Conservation (phyloP, 805 yeast genomes). For the Yarrowia sp. region DNA sequence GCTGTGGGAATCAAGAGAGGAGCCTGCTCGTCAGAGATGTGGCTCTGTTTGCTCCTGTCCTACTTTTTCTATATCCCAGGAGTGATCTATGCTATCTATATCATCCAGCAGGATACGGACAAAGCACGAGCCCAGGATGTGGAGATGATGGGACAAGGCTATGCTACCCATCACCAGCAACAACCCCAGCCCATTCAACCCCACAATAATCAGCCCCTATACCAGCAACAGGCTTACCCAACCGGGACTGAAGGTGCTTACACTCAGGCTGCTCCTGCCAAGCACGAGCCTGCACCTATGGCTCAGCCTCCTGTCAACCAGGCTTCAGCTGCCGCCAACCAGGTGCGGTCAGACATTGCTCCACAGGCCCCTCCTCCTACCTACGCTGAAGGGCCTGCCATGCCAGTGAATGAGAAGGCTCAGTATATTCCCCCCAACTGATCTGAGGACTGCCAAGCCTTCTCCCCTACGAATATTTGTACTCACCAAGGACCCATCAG, state of each 20-base stretch:
- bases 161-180: background rate
- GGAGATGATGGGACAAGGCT: background rate
- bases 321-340: background rate
- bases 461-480: too few relatives aligned
- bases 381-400: background rate
- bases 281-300: conserved; percentile 5
- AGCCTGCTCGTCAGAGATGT: background rate
- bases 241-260: background rate
- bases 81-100: background rate
- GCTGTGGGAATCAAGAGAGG: background rate
- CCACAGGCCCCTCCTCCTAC: conserved; percentile 10
- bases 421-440: background rate
- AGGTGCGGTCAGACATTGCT: background rate
- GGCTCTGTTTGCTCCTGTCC: background rate
- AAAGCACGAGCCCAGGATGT: background rate
- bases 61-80: background rate
- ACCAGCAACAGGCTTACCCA: background rate
- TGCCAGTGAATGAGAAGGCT: background rate
- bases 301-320: background rate
- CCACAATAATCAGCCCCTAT: background rate
- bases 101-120: background rate
- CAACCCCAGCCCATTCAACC: background rate
- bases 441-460: too few relatives aligned
- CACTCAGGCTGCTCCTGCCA: background rate
- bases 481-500: background rate